Percentiles rank a stretch among this genome's conserved stretches.
phyloP scores from a whole-genome alignment of 768 basidiomycete genomes.

The Pisolithus orientalis region DNA sequence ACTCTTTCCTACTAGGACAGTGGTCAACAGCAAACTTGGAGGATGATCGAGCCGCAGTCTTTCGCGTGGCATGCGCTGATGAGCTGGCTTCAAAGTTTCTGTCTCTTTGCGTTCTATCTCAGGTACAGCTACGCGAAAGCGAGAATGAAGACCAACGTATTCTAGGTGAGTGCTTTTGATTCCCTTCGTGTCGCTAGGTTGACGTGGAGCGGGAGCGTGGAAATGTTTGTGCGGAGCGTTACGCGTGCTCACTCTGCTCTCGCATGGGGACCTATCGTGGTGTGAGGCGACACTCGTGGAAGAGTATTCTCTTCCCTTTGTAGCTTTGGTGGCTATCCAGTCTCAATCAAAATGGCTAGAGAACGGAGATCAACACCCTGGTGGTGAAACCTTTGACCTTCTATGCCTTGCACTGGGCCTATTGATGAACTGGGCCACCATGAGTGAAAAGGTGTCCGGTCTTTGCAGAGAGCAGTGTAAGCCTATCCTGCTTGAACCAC shows the following conservation, averaged over 20 bases:
- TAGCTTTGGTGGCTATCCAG: constrained; percentile 41
- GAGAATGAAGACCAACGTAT: constrained; percentile 6
- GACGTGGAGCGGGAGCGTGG: constrained; percentile 23
- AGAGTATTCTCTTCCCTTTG: constrained; percentile 39
- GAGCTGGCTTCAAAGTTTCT: constrained; percentile 42
- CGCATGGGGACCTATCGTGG: constrained; percentile 58
- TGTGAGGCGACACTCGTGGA: constrained; percentile 43
- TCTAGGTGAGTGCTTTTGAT: constrained; percentile 14
- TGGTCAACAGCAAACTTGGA: too few species aligned
- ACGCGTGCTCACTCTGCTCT: constrained; percentile 66
- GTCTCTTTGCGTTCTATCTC: constrained; percentile 45
- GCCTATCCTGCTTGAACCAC: constrained; percentile 13
- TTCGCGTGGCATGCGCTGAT: constrained; percentile 7
- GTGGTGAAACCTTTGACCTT: constrained; percentile 51
- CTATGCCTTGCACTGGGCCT: constrained; percentile 72
- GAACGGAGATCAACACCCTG: constrained; percentile 1
- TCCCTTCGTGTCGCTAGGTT: neutral
- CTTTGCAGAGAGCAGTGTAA: constrained; percentile 44
- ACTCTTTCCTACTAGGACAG: constrained; percentile 46
- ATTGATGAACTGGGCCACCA: constrained; percentile 70
- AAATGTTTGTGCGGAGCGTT: constrained; percentile 53
- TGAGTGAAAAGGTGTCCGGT: constrained; percentile 41
- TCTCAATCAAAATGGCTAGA: constrained; percentile 28
- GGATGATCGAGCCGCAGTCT: constrained; percentile 5
- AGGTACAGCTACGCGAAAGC: constrained; percentile 28